Base-by-base conservation (phyloP, 495 filamentous ascomycete species). In the Emericellopsis terricola region DNA sequence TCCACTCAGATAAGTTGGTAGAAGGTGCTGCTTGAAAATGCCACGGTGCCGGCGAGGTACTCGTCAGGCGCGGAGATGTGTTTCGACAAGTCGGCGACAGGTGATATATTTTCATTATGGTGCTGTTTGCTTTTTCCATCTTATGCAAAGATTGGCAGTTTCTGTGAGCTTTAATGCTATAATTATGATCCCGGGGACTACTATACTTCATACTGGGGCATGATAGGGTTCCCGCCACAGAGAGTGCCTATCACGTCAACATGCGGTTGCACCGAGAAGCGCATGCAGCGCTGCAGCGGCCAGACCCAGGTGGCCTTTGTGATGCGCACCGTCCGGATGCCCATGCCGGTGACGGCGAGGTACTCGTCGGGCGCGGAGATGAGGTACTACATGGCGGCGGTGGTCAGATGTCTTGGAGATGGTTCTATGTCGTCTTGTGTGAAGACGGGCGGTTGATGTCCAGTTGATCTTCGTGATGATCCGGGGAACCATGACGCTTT, bases 41-140 rank as follows among this genome's bases (percentile, higher is more conserved):
- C n/a, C n/a, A n/a, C 81, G 33, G 81, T 87, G 43, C 86, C 70
- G 64, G 78, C 78, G 51, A 86, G 75, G 60, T 85, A 85, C 44
- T 65, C 56, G 50, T 69, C 51, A 39, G 64, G 61, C 32, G 57
- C 53, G 15, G 57, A 57, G 28, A 62, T 49, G 39, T 53, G 62
- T 53, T 56, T 62, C 28, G 52, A 52, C 54, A 58, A 58, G 19
- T 33, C 58, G 52, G 36, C 33, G 23, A 11, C 11, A n/a, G 23
- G 23, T 26, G 23, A 11, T 6, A 11, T 6, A 6, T 26, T 6
- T 26, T 26, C 6, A n/a, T n/a, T n/a, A n/a, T n/a, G n/a, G n/a
- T n/a, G n/a, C n/a, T n/a, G n/a, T n/a, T n/a, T n/a, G n/a, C n/a
- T n/a, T n/a, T n/a, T n/a, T n/a, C n/a, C n/a, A n/a, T n/a, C n/a